Conservation (phyloP, 2,329 filamentous ascomycete genomes). For the Nannizzia gypsea region DNA sequence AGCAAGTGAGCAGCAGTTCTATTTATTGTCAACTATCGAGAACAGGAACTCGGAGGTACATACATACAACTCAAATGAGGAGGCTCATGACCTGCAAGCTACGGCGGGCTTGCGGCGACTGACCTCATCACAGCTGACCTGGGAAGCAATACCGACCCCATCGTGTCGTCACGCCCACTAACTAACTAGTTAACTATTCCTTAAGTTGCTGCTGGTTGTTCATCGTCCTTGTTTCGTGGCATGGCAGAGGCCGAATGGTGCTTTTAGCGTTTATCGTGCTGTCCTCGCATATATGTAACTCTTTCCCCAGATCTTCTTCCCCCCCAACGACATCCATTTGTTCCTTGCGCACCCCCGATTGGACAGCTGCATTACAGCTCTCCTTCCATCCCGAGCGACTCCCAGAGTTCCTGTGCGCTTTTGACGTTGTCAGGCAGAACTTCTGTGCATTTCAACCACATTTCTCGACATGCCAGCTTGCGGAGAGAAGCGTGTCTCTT, state of each 20-base stretch:
- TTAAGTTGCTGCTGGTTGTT: not conserved
- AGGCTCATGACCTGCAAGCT: slow-evolving; percentile 1
- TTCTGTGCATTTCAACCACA: slow-evolving; percentile 42
- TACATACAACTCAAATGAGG: not conserved
- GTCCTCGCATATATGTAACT: not conserved
- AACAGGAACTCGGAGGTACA: not conserved
- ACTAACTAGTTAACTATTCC: not conserved
- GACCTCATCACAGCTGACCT: not conserved
- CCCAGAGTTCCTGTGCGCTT: slow-evolving; percentile 41
- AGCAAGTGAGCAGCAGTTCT: not conserved
- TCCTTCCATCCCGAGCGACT: slow-evolving; percentile 30
- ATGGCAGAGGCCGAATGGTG: not conserved
- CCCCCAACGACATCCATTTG: not conserved
- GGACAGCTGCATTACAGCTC: slow-evolving; percentile 17
- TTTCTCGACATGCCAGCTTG: slow-evolving; percentile 38
- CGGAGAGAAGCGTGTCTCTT: slow-evolving; percentile 29
- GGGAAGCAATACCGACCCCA: not conserved
- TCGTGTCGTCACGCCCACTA: not conserved
- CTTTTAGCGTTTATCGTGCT: not conserved
- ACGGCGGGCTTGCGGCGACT: not conserved
- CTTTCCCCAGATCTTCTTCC: not conserved
- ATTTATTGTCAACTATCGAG: not conserved
- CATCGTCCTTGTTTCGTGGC: not conserved
- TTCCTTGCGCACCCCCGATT: not conserved
- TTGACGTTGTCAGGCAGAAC: slow-evolving; percentile 36